Evolutionary conservation across 306 rosid genomes (phyloP).

Genomic region (Quercus glauca): DNA sequence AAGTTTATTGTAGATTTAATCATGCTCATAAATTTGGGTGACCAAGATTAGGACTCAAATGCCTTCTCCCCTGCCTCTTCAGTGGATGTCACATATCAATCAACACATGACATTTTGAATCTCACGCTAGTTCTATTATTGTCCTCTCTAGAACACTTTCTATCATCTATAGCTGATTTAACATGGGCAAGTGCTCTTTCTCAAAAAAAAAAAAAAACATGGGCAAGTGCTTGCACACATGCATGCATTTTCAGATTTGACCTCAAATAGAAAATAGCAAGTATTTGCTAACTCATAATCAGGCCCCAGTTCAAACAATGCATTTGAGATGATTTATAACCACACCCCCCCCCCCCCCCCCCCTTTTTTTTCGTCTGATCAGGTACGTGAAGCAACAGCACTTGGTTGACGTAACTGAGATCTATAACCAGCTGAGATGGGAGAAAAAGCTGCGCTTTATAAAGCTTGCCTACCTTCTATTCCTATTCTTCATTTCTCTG

Average conservation of each 20-base stretch:
- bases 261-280: neutral
- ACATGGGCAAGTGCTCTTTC: neutral
- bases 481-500: conserved; percentile 49
- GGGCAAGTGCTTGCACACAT: neutral
- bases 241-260: neutral
- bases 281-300: neutral
- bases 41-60: neutral
- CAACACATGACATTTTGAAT: neutral
- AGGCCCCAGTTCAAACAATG: neutral
- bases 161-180: neutral
- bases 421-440: conserved; percentile 62
- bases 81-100: neutral
- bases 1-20: neutral
- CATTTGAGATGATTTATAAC: conserved; percentile 19
- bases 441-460: conserved; percentile 66
- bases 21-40: neutral
- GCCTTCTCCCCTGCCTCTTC: no score
- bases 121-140: neutral
- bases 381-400: conserved; percentile 58
- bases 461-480: conserved; percentile 50
- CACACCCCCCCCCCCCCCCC: neutral
- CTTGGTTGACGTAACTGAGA: conserved; percentile 83
- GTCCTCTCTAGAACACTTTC: neutral
- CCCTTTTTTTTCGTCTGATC: neutral
- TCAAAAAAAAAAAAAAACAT: no score